Conservation (phyloP, 305 asterid species). For the Solanum hybrid region DNA sequence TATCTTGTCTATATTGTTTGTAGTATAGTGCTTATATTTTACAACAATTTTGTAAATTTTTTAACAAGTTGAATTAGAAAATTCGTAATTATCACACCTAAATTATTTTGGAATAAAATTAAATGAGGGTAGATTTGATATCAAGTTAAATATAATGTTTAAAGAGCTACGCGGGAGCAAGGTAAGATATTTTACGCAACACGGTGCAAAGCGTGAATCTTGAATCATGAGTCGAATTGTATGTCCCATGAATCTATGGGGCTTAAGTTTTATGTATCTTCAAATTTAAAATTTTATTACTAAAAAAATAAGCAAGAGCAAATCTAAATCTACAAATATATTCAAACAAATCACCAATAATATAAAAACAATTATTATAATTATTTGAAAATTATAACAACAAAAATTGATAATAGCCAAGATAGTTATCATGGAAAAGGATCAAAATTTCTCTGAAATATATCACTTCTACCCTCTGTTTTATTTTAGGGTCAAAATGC, state of each 20-base stretch:
- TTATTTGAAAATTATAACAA: neutral
- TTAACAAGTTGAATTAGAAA: neutral
- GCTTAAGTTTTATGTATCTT: neutral
- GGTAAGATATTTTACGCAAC: neutral
- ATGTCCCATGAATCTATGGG: neutral
- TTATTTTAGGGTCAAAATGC: neutral
- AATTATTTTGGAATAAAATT: neutral
- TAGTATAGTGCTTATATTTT: too few relatives aligned
- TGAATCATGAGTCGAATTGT: neutral
- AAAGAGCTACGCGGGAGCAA: neutral
- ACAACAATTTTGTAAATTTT: neutral
- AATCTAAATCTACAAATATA: neutral
- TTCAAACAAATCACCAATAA: neutral
- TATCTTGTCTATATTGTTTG: too few relatives aligned
- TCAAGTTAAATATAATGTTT: neutral
- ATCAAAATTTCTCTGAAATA: too few relatives aligned
- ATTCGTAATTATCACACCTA: neutral
- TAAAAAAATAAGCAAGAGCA: neutral
- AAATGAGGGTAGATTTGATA: neutral
- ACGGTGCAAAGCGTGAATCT: too few relatives aligned
- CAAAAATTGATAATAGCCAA: neutral
- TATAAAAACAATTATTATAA: neutral
- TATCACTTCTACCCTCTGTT: too few relatives aligned
- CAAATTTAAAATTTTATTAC: neutral
- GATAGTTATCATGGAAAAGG: neutral